Evolutionary conservation across 208 protist genomes (phyloP).

Genomic region (Trypanosoma grayi): DNA sequence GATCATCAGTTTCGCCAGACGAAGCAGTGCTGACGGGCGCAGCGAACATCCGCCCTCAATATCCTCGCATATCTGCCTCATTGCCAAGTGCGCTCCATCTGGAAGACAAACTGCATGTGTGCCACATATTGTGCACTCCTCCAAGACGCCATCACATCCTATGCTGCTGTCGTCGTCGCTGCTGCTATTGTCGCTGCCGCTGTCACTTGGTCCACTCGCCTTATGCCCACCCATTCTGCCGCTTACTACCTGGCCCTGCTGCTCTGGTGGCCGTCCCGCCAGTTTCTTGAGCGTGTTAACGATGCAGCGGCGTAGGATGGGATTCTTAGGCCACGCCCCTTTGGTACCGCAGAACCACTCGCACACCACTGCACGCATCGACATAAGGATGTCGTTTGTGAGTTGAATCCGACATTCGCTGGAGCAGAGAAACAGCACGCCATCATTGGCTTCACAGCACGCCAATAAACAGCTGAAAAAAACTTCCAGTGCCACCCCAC

Average conservation of each 20-base stretch:
- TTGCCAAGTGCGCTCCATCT: constrained; percentile 38
- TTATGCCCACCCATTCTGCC: background rate
- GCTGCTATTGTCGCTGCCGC: background rate
- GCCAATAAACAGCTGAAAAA: constrained; percentile 50
- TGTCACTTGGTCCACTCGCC: background rate
- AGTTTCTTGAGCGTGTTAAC: constrained; percentile 5
- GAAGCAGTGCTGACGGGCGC: constrained; percentile 34
- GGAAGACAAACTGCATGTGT: constrained; percentile 23
- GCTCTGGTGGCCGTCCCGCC: background rate
- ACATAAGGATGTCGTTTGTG: constrained; percentile 38
- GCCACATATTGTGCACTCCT: constrained; percentile 57
- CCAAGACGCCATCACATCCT: background rate
- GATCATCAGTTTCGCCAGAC: constrained; percentile 42
- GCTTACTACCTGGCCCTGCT: background rate
- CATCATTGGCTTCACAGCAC: constrained; percentile 48
- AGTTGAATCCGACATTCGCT: constrained; percentile 45
- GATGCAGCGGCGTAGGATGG: constrained; percentile 15
- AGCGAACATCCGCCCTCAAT: constrained; percentile 19
- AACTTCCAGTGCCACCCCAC: constrained; percentile 37
- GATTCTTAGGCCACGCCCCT: constrained; percentile 16
- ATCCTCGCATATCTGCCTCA: constrained; percentile 57
- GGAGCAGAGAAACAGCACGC: constrained; percentile 65
- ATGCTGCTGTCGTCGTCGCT: background rate
- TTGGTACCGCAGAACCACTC: constrained; percentile 13
- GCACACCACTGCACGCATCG: constrained; percentile 37